Evolutionary conservation across 1,139 yeast genomes (phyloP).

Genomic region (Sugiyamaella pinicola): DNA sequence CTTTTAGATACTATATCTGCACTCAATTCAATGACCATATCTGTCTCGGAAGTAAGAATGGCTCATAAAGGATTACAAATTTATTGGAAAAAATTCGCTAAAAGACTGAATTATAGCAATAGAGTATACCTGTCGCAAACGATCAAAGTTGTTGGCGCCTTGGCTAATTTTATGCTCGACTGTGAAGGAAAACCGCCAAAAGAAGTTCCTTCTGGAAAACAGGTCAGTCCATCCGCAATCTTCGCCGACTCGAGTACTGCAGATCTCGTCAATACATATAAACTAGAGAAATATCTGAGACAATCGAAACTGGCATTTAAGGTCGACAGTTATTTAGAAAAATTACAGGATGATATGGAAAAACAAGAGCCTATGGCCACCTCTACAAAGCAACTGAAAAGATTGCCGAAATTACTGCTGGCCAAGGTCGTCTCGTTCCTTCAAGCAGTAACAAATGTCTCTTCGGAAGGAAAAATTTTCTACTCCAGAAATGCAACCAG

Average conservation of each 20-base stretch:
- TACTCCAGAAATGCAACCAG: conserved; percentile 51
- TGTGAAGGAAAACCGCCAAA: conserved; percentile 34
- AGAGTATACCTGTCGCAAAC: conserved; percentile 69
- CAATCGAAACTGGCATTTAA: conserved; percentile 81
- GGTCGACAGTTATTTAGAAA: conserved; percentile 69
- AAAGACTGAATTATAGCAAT: conserved; percentile 71
- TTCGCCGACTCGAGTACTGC: conserved; percentile 58
- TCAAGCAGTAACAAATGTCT: conserved; percentile 68
- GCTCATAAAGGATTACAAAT: conserved; percentile 52
- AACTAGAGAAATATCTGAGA: conserved; percentile 63
- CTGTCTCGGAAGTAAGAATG: conserved; percentile 51
- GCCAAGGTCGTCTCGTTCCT: conserved; percentile 69
- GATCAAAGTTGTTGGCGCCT: conserved; percentile 55
- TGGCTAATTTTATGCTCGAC: conserved; percentile 52
- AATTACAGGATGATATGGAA: conserved; percentile 25
- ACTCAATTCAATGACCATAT: conserved; percentile 64
- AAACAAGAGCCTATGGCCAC: conserved; percentile 19
- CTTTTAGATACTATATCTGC: conserved; percentile 74
- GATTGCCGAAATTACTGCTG: conserved; percentile 54
- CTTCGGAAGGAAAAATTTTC: conserved; percentile 78
- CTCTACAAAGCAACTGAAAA: conserved; percentile 13
- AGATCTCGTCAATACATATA: conserved; percentile 71
- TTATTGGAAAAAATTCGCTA: conserved; percentile 63
- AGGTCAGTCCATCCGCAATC: conserved; percentile 55
- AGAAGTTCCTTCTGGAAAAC: conserved; percentile 53